Evolutionary conservation across 176 grass and related monocot genomes (phyloP).

Genomic region (Hyparrhenia diplandra): DNA sequence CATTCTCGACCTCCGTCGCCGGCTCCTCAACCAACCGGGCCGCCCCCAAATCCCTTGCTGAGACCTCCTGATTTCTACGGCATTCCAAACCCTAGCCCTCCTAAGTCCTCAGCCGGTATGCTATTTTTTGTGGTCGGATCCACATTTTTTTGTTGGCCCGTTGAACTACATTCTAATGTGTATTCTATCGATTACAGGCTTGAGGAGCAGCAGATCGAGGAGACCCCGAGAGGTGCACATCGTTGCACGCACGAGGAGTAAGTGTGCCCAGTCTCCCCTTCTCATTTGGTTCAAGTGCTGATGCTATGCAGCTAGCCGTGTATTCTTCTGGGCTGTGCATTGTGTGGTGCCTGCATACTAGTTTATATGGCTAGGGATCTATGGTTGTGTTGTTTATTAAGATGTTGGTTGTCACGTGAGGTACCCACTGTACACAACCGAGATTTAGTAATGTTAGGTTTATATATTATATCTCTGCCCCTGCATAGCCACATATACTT

Average conservation of each 20-base stretch:
- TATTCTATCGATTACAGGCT: neutral
- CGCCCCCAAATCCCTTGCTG: too few species aligned
- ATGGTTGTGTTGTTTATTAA: too few species aligned
- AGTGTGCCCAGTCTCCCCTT: neutral
- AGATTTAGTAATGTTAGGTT: too few species aligned
- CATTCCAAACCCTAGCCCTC: neutral
- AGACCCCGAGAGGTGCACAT: neutral
- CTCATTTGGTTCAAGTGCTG: neutral
- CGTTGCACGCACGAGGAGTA: neutral
- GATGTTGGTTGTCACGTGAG: too few species aligned
- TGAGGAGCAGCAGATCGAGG: neutral
- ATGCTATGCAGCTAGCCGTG: neutral
- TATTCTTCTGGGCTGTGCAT: neutral
- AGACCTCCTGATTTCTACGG: neutral
- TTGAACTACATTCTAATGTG: neutral
- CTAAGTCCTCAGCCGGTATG: neutral
- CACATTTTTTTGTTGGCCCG: too few species aligned
- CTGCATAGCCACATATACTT: too few species aligned
- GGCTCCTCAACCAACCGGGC: too few species aligned
- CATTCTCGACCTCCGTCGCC: neutral
- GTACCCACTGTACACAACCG: too few species aligned
- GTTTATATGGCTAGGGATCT: too few species aligned
- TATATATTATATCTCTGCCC: too few species aligned
- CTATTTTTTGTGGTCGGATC: neutral
- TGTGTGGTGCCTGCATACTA: neutral